Conservation (phyloP, 1,139 yeast species). For the Pneumocystis canis region DNA sequence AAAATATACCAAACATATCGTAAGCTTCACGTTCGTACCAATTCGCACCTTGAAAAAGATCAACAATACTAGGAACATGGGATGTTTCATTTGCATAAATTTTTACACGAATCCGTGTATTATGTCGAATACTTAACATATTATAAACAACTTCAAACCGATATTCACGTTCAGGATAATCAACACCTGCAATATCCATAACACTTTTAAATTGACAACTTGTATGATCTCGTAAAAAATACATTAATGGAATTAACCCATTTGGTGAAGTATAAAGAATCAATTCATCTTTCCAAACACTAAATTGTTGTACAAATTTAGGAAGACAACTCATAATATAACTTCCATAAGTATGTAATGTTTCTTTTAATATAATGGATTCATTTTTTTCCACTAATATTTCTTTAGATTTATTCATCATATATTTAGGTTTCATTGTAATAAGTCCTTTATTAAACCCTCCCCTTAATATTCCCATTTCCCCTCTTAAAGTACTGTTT, state of each 20-base stretch:
- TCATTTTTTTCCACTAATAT: background rate
- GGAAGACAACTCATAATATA: conserved; percentile 70
- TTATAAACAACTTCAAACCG: conserved; percentile 82
- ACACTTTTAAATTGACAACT: conserved; percentile 66
- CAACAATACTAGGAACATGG: conserved; percentile 64
- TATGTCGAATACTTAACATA: conserved; percentile 64
- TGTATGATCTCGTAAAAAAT: conserved; percentile 63
- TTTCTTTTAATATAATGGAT: background rate
- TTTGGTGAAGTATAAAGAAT: conserved; percentile 62
- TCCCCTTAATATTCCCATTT: no score
- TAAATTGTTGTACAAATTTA: conserved; percentile 65
- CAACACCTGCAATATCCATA: conserved; percentile 76
- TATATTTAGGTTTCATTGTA: background rate
- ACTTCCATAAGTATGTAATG: conserved; percentile 40
- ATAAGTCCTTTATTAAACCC: background rate
- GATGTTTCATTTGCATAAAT: conserved; percentile 75
- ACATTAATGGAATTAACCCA: conserved; percentile 54
- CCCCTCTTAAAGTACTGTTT: background rate
- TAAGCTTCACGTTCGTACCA: conserved; percentile 37
- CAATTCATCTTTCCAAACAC: conserved; percentile 85
- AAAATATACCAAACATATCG: conserved; percentile 35
- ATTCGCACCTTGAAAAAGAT: conserved; percentile 63
- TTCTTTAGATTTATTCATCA: background rate
- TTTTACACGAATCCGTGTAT: conserved; percentile 77
- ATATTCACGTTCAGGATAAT: conserved; percentile 69